These are phyloP conservation scores for Chlorella sp. DNA, from an alignment of 139 green algal species.

Conservation along the genomic window DNA sequence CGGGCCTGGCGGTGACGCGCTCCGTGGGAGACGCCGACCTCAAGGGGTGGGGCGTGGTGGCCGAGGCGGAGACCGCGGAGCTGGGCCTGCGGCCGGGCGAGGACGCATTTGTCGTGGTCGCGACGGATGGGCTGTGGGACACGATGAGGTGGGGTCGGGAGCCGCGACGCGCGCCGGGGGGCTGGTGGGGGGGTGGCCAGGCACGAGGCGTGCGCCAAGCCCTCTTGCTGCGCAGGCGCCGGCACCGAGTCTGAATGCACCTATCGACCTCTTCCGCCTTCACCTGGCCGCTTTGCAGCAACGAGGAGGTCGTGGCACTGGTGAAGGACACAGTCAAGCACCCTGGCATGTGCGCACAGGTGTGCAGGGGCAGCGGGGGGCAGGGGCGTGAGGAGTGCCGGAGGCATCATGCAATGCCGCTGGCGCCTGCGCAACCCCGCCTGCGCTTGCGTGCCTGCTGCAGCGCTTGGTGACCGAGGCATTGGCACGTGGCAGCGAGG, in stretches of 20 bases:
- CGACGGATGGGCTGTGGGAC: conserved; percentile 91
- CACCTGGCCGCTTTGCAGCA: conserved; percentile 22
- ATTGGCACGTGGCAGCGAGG: conserved; percentile 63
- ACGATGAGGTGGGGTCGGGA: conserved; percentile 40
- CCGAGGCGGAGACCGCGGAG: conserved; percentile 71
- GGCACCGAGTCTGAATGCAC: not conserved
- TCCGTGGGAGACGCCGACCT: conserved; percentile 87
- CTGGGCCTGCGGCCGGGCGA: conserved; percentile 36
- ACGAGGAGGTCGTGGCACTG: conserved; percentile 73
- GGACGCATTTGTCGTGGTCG: conserved; percentile 88
- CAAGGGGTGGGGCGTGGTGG: conserved; percentile 71
- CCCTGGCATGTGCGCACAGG: conserved; percentile 61
- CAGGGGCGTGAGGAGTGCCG: not conserved
- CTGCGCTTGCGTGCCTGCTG: conserved; percentile 7
- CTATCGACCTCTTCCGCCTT: not conserved
- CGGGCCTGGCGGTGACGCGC: conserved; percentile 73
- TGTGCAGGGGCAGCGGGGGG: not conserved
- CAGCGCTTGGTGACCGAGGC: conserved; percentile 85
- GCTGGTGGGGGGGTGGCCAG: not conserved
- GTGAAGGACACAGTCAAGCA: conserved; percentile 86
- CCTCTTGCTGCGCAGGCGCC: not conserved
- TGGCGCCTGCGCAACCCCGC: not conserved
- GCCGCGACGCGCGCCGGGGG: not conserved
- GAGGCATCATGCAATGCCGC: not conserved
- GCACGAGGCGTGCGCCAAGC: not conserved